Evolutionary conservation across 257 asterid species (phyloP).

Genomic region (Fraxinus excelsior): DNA sequence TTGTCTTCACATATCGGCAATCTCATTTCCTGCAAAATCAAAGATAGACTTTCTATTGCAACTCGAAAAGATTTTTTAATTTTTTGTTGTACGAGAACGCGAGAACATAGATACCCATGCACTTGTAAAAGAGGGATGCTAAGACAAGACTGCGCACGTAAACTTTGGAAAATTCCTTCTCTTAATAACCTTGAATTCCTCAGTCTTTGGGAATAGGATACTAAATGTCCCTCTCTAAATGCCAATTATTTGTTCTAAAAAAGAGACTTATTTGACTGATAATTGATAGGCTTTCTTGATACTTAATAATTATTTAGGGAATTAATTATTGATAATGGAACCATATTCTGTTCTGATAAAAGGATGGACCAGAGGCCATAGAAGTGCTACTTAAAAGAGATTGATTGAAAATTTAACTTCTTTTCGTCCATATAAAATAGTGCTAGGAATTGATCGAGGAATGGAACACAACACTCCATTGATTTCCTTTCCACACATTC

Average conservation of each 20-base stretch:
- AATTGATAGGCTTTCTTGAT: conserved; percentile 7
- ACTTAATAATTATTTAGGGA: not conserved
- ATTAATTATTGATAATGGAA: conserved; percentile 6
- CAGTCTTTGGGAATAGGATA: conserved; percentile 32
- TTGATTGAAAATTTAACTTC: not conserved
- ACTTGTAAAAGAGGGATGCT: not conserved
- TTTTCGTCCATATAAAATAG: no score
- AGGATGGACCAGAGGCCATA: conserved; percentile 20
- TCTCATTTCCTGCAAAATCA: no score
- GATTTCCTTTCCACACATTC: not conserved
- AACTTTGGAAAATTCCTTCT: not conserved
- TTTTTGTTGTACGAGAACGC: not conserved
- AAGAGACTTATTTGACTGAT: conserved; percentile 6
- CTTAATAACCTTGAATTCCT: conserved; percentile 33
- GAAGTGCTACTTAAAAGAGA: conserved; percentile 15
- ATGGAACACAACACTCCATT: not conserved
- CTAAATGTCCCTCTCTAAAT: conserved; percentile 28
- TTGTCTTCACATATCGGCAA: no score
- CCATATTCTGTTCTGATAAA: conserved; percentile 20
- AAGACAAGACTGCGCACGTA: not conserved
- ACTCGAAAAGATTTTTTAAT: no score
- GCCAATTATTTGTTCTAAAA: conserved; percentile 13
- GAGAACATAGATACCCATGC: not conserved
- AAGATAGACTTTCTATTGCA: no score
- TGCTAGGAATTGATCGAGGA: not conserved